Conservation (phyloP, 2,329 filamentous ascomycete species). For the Paecilomyces niveus region DNA sequence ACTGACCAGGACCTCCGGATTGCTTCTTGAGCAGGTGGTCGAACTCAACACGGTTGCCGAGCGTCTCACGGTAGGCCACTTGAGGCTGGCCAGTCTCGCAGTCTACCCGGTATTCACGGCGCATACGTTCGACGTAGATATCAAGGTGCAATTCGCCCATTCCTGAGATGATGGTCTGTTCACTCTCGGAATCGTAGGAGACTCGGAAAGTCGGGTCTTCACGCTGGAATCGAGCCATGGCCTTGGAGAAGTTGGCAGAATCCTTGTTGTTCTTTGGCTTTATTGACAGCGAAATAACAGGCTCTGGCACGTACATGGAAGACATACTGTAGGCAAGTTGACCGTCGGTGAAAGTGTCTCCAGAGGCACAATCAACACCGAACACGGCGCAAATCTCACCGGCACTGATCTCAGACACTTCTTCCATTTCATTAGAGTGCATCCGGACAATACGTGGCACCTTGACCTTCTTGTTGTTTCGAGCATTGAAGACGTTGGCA, state of each 20-base stretch:
- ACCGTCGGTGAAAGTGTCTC: slow-evolving; percentile 96
- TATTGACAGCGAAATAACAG: slow-evolving; percentile 96
- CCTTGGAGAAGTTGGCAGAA: slow-evolving; percentile 90
- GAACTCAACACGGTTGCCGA: slow-evolving; percentile 71
- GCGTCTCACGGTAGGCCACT: slow-evolving; percentile 93
- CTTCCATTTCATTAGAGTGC: slow-evolving; percentile 99
- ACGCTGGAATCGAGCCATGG: slow-evolving; percentile 96
- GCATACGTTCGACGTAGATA: slow-evolving; percentile 95
- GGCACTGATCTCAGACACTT: slow-evolving; percentile 83
- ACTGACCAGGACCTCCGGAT: slow-evolving; percentile 91
- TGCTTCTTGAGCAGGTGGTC: slow-evolving; percentile 95
- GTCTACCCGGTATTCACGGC: slow-evolving; percentile 92
- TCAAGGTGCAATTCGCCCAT: slow-evolving; percentile 98
- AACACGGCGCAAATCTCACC: slow-evolving; percentile 99
- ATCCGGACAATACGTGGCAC: slow-evolving; percentile 96
- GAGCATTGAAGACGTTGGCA: slow-evolving; percentile 84
- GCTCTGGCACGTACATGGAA: slow-evolving; percentile 94
- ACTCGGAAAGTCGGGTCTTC: slow-evolving; percentile 98
- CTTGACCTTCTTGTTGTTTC: slow-evolving; percentile 91
- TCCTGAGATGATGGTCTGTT: slow-evolving; percentile 95
- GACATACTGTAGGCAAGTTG: slow-evolving; percentile 89
- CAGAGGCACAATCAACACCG: slow-evolving; percentile 93
- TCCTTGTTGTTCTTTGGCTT: slow-evolving; percentile 92
- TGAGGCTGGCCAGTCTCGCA: slow-evolving; percentile 94
- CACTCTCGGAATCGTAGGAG: slow-evolving; percentile 81